phyloP scores from a whole-genome alignment of 2,329 filamentous ascomycete species.

The Exophiala dermatitidis region DNA sequence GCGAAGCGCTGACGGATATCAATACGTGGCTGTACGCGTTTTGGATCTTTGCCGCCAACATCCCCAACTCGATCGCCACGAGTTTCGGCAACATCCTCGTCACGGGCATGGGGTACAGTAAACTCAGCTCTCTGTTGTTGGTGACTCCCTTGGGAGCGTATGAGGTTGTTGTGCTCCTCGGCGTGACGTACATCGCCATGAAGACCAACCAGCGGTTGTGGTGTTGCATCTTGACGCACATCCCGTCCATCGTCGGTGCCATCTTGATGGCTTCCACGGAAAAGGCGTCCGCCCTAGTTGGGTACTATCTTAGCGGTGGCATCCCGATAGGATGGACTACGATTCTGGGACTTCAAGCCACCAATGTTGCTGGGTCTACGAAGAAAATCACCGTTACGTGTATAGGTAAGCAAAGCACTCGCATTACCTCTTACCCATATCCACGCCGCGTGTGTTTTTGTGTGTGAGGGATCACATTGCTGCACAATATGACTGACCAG shows the following conservation, averaged over 20 bases:
- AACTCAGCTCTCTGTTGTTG: slow-evolving; percentile 32
- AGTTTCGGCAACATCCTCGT: slow-evolving; percentile 37
- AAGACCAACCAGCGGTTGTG: slow-evolving; percentile 33
- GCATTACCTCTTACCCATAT: not conserved
- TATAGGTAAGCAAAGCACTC: slow-evolving; percentile 17
- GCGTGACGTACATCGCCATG: slow-evolving; percentile 35
- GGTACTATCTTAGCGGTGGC: slow-evolving; percentile 36
- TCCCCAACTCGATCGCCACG: slow-evolving; percentile 35
- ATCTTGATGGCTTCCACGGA: slow-evolving; percentile 37
- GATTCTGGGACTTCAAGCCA: slow-evolving; percentile 34
- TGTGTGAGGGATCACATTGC: not conserved
- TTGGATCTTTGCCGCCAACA: slow-evolving; percentile 35
- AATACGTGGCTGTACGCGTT: slow-evolving; percentile 36
- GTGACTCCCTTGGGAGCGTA: slow-evolving; percentile 37
- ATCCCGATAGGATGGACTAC: slow-evolving; percentile 37
- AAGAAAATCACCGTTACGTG: slow-evolving; percentile 34
- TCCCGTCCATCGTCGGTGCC: slow-evolving; percentile 34
- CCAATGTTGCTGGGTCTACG: slow-evolving; percentile 34
- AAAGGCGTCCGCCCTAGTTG: slow-evolving; percentile 33
- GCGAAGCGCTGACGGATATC: slow-evolving; percentile 31
- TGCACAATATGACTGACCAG: not conserved
- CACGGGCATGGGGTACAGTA: slow-evolving; percentile 34
- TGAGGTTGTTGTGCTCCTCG: slow-evolving; percentile 34
- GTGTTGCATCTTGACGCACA: slow-evolving; percentile 34
- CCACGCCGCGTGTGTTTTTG: not conserved